These are phyloP conservation scores for Rhodomyrtus tomentosa DNA, from an alignment of 345 rosid species.

Conservation along the genomic window DNA sequence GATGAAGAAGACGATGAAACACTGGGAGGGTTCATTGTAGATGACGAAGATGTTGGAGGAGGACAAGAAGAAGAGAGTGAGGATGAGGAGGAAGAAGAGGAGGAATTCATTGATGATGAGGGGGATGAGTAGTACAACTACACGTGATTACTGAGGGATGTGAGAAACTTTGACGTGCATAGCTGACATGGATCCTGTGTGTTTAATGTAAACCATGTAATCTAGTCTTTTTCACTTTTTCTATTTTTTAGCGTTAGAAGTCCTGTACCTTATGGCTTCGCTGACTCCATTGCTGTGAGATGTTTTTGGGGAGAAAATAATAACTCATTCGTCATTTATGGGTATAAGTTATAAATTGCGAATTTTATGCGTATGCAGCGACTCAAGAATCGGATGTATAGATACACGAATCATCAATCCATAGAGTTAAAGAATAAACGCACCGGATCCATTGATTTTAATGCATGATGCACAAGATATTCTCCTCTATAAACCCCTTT, in stretches of 20 bases:
- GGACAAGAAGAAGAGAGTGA: constrained; percentile 22
- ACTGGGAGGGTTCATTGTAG: constrained; percentile 64
- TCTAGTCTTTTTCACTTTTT: not conserved
- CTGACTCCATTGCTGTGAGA: not conserved
- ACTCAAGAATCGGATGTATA: too few species aligned
- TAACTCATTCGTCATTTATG: not conserved
- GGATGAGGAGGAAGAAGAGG: constrained; percentile 7
- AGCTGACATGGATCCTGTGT: not conserved
- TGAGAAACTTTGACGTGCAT: not conserved
- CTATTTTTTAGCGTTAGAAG: not conserved
- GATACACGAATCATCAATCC: too few species aligned
- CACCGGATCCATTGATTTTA: too few species aligned
- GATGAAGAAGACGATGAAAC: constrained; percentile 49
- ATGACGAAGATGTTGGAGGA: constrained; percentile 26
- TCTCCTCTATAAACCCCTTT: too few species aligned
- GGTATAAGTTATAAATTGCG: too few species aligned
- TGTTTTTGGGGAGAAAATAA: not conserved
- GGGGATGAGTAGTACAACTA: constrained; percentile 1
- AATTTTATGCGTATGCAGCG: too few species aligned
- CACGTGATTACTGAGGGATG: not conserved
- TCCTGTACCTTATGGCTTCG: not conserved
- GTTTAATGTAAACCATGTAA: not conserved
- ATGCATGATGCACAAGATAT: too few species aligned
- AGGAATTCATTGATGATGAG: constrained; percentile 1
- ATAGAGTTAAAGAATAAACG: too few species aligned